Conservation (phyloP, 345 rosid species). For the Bruguiera gymnorhiza region DNA sequence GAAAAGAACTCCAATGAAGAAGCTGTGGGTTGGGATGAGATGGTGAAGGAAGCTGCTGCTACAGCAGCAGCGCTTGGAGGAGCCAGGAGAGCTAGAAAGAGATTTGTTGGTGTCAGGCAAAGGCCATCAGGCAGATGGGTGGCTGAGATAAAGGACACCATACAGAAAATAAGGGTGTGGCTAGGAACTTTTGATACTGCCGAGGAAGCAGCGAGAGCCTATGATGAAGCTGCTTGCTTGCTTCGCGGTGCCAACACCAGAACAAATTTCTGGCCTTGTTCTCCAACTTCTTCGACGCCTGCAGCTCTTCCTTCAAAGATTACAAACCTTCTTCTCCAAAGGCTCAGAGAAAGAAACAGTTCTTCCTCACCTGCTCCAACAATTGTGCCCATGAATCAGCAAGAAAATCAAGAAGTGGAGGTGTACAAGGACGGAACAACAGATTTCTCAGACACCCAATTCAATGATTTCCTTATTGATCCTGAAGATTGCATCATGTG, state of each 20-base stretch:
- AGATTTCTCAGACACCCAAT: slow-evolving; percentile 29
- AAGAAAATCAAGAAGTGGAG: slow-evolving; percentile 13
- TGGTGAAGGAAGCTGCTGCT: slow-evolving; percentile 41
- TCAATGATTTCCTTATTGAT: slow-evolving; percentile 43
- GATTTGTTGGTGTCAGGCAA: slow-evolving; percentile 49
- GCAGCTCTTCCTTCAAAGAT: slow-evolving; percentile 53
- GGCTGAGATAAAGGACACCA: slow-evolving; percentile 56
- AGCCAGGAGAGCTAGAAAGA: slow-evolving; percentile 37
- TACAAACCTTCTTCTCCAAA: slow-evolving; percentile 53
- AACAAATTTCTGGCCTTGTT: slow-evolving; percentile 51
- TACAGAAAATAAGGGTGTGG: slow-evolving; percentile 56
- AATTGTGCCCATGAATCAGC: slow-evolving; percentile 6
- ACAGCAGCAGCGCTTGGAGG: slow-evolving; percentile 38
- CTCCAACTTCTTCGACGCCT: slow-evolving; percentile 33
- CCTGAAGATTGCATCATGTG: slow-evolving; percentile 24
- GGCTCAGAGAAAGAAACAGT: slow-evolving; percentile 46
- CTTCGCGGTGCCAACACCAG: slow-evolving; percentile 49
- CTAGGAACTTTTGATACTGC: slow-evolving; percentile 52
- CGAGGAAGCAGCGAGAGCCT: slow-evolving; percentile 58
- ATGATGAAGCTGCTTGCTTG: slow-evolving; percentile 60
- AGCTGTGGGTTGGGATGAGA: slow-evolving; percentile 45
- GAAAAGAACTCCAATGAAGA: slow-evolving; percentile 22
- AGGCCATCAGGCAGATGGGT: slow-evolving; percentile 61
- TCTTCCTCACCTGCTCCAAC: slow-evolving; percentile 1
- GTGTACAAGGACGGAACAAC: slow-evolving; percentile 12